phyloP scores from a whole-genome alignment of 2,329 filamentous ascomycete genomes.

The Fusarium begoniae region DNA sequence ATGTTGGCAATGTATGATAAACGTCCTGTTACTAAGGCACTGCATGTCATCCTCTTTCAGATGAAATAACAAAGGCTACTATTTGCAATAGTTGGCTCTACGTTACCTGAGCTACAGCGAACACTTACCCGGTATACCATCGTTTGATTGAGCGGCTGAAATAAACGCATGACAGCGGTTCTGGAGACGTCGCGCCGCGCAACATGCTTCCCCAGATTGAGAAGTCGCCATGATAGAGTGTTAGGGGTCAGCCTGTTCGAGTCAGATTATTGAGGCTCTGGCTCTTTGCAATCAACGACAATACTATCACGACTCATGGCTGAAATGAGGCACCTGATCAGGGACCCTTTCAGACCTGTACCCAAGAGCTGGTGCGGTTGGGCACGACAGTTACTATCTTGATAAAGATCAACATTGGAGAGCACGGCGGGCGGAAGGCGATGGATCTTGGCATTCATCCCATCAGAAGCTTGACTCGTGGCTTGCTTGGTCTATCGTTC shows the following conservation, averaged over 20 bases:
- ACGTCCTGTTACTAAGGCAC: too few relatives aligned
- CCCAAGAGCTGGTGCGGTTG: conserved; percentile 13
- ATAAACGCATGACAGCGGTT: conserved; percentile 19
- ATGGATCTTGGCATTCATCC: conserved; percentile 17
- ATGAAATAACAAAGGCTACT: background rate
- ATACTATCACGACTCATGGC: conserved; percentile 17
- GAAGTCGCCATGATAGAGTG: conserved; percentile 6
- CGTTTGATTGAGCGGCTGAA: background rate
- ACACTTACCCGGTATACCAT: background rate
- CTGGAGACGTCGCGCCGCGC: conserved; percentile 29
- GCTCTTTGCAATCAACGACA: background rate
- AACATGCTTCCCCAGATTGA: conserved; percentile 33
- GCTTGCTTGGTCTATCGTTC: conserved; percentile 22
- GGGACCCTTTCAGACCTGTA: background rate
- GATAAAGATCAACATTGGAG: conserved; percentile 31
- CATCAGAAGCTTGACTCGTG: conserved; percentile 35
- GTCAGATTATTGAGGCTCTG: conserved; percentile 22
- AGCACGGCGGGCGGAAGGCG: conserved; percentile 24
- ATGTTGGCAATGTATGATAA: background rate
- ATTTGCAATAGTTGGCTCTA: background rate
- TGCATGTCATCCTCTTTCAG: background rate
- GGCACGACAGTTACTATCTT: conserved; percentile 21
- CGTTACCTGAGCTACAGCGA: background rate
- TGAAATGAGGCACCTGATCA: conserved; percentile 21
- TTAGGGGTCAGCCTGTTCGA: conserved; percentile 12